Evolutionary conservation across 2,329 filamentous ascomycete genomes (phyloP), one percentile per base, ranked within the genome.

Genomic region (Nemania sp.): DNA sequence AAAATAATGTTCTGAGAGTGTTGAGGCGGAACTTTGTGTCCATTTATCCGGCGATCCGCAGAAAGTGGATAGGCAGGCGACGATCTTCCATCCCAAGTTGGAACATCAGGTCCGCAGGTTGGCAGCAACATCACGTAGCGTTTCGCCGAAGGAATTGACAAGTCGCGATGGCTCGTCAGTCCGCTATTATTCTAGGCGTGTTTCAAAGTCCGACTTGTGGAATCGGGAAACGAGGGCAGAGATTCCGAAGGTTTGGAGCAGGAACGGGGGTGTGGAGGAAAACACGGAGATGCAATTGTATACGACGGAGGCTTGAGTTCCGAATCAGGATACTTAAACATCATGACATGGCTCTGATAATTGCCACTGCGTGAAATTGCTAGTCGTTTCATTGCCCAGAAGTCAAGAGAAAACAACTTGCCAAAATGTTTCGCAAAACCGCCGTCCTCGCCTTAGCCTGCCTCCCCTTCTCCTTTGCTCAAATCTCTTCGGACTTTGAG

Each of bases 401-500:
- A 39, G 5, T 46, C 30, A 42, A 19, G 28, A 33, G 46, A 46
- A 23, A 40, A 5, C n/a, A 5, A 54, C 24, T 23, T 24, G 54
- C 33, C 14, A 63, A 48, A 43, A 80, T 80, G 77, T 65, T 80
- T 57, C 59, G 67, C 55, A 66, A 75, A 69, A 65, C 69, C 23
- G 71, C 73, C 61, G 68, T 79, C 61, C 66, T 80, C 49, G 75
- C 75, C 48, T 69, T 81, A 5, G 73, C 75, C 8, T 68, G 79
- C 36, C 65, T 79, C 34, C 76, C 79, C 2, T 69, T 75, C 44
- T 70, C 80, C 22, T 60, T 80, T 17, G 81, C 73, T 52, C 81
- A 84, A 63, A 71, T 83, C 60, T 74, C 77, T 1, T 77, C 81
- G 37, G 77, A 75, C 63, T 86, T 85, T 53, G 82, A 86, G 65